Evolutionary conservation across 1,284 basidiomycete genomes (phyloP).

Genomic region (Sanghuangporus weigelae): DNA sequence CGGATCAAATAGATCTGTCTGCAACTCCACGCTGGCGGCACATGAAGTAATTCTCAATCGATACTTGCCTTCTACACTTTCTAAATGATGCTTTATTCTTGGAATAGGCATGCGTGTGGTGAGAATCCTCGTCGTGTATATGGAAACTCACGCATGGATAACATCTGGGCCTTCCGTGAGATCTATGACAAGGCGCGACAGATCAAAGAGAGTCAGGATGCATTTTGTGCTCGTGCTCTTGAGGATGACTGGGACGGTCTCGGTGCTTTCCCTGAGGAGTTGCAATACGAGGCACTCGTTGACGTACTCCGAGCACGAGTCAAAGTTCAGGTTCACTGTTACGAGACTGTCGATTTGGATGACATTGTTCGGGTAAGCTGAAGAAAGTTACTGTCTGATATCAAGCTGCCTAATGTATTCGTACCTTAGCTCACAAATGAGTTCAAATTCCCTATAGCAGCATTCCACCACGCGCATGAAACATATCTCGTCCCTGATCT

Average conservation of each 20-base stretch:
- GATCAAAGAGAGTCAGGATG: constrained; percentile 72
- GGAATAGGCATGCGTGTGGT: constrained; percentile 35
- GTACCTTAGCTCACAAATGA: constrained; percentile 64
- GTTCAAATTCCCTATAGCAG: constrained; percentile 70
- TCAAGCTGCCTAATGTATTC: constrained; percentile 10
- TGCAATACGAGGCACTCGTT: constrained; percentile 83
- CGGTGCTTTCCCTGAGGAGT: constrained; percentile 67
- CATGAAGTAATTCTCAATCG: constrained; percentile 42
- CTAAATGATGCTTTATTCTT: constrained; percentile 1
- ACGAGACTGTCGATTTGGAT: constrained; percentile 77
- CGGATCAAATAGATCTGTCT: constrained; percentile 26
- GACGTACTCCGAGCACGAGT: constrained; percentile 80
- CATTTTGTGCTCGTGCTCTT: constrained; percentile 56
- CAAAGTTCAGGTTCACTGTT: constrained; percentile 78
- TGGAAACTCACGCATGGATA: constrained; percentile 38
- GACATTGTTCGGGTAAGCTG: constrained; percentile 60
- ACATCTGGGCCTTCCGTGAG: constrained; percentile 37
- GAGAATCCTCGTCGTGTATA: constrained; percentile 35
- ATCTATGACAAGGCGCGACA: constrained; percentile 69
- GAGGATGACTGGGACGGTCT: constrained; percentile 55
- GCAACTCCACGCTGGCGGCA: constrained; percentile 47
- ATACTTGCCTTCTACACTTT: background rate
- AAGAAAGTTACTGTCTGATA: background rate
- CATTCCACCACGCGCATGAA: constrained; percentile 81
- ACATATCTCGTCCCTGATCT: constrained; percentile 73